Conservation (phyloP, 2,329 filamentous ascomycete species). For the Drechslera avenae region DNA sequence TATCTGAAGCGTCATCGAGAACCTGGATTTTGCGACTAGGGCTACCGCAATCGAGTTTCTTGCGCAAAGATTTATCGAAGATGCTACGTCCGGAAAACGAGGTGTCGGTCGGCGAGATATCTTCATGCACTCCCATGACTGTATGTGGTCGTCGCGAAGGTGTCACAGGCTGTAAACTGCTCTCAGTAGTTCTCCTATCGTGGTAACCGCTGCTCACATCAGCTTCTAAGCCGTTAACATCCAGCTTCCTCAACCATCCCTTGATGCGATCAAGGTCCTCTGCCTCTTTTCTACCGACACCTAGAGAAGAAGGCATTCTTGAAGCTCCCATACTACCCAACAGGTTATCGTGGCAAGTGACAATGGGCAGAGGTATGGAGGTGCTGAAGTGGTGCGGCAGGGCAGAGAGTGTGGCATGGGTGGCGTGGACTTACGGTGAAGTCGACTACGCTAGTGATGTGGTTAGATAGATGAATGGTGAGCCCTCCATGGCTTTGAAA, state of each 20-base stretch:
- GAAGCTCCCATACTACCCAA: neutral
- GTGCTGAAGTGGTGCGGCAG: neutral
- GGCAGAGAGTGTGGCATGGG: neutral
- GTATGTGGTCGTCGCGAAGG: neutral
- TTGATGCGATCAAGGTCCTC: neutral
- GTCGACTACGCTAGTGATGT: slow-evolving; percentile 7
- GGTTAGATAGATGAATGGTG: neutral
- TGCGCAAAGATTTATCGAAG: slow-evolving; percentile 25
- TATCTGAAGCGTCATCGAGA: slow-evolving; percentile 11
- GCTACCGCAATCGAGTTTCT: neutral
- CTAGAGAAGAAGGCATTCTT: neutral
- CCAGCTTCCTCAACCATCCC: slow-evolving; percentile 8
- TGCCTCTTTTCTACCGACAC: neutral
- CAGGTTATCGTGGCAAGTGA: neutral
- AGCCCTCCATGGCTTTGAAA: neutral
- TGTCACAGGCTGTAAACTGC: neutral
- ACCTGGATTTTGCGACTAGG: neutral
- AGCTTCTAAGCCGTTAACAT: neutral
- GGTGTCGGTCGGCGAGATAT: slow-evolving; percentile 34
- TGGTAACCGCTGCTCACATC: neutral
- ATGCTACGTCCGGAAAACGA: slow-evolving; percentile 27
- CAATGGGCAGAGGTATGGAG: neutral
- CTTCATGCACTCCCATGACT: neutral
- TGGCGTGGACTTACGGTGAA: slow-evolving; percentile 9
- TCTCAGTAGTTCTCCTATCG: too few species aligned